Percentiles rank a stretch among this genome's conserved stretches.
phyloP scores from a whole-genome alignment of 202 grass and related monocot species.

The Cymbopogon flexuosus region DNA sequence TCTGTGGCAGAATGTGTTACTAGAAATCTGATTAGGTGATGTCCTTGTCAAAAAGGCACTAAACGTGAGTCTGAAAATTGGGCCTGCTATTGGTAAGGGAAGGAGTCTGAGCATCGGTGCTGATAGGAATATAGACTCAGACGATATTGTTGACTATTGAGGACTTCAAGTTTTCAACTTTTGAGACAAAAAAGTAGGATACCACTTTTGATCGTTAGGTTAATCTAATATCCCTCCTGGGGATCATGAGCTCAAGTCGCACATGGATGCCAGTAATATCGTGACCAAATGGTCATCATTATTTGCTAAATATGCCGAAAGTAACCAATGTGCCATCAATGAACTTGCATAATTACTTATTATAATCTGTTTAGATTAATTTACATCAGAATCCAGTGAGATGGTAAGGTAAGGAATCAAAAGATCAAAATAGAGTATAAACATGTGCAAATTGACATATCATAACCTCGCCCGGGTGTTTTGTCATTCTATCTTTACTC shows the following conservation, averaged over 20 bases:
- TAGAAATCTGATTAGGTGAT: not conserved
- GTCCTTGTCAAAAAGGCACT: slow-evolving; percentile 7
- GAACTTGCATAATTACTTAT: not conserved
- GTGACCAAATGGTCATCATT: not conserved
- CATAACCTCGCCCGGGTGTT: not conserved
- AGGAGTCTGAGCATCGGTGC: not conserved
- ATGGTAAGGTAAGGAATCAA: not conserved
- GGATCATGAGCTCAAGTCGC: not conserved
- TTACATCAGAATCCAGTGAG: not conserved
- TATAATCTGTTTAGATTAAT: not conserved
- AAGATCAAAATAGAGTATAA: slow-evolving; percentile 4
- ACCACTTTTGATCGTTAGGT: not conserved
- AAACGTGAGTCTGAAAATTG: not conserved
- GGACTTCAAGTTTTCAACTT: not conserved
- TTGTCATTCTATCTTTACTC: not conserved
- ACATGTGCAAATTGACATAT: not conserved
- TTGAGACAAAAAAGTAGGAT: not conserved
- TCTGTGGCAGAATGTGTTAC: slow-evolving; percentile 14
- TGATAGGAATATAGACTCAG: not conserved
- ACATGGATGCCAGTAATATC: not conserved
- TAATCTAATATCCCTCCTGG: not conserved
- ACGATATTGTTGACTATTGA: not conserved
- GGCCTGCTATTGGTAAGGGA: not conserved
- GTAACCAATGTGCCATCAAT: not conserved
- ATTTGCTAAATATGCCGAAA: not conserved